These are phyloP conservation scores for Amanita phalloides DNA, from an alignment of 768 basidiomycete species.

Conservation along the genomic window DNA sequence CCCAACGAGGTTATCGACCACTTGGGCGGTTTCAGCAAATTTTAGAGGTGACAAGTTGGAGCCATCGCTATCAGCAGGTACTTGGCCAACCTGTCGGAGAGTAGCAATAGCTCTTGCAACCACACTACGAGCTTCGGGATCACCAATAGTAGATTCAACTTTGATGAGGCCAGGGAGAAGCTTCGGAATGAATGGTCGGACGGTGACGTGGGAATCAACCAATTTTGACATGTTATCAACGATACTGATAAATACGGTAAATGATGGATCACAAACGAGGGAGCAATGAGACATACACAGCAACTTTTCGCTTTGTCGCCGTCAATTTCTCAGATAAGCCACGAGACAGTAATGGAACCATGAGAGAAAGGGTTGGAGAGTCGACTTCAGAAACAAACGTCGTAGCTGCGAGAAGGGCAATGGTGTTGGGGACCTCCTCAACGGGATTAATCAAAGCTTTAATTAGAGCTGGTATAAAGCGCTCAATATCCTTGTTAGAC, in stretches of 20 bases:
- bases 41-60: constrained; percentile 85
- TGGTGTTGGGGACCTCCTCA: constrained; percentile 96
- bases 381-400: constrained; percentile 99
- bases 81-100: constrained; percentile 89
- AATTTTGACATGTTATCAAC: constrained; percentile 98
- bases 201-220: constrained; percentile 89
- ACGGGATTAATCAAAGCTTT: constrained; percentile 98
- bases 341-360: constrained; percentile 92
- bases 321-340: constrained; percentile 93
- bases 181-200: constrained; percentile 94
- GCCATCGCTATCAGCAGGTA: constrained; percentile 75
- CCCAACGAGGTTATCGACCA: constrained; percentile 53
- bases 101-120: constrained; percentile 89
- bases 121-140: constrained; percentile 95
- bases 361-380: constrained; percentile 91
- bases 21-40: constrained; percentile 56
- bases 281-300: constrained; percentile 55
- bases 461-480: constrained; percentile 95
- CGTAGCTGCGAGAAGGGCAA: constrained; percentile 91
- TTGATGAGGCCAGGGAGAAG: constrained; percentile 93
- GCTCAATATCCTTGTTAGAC: constrained; percentile 97
- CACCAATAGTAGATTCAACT: constrained; percentile 89
- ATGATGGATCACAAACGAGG: constrained; percentile 7
- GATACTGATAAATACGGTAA: constrained; percentile 40
- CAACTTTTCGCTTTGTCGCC: constrained; percentile 94